Base-by-base conservation (phyloP, 179 eudicot genomes). In the Gypsophila paniculata region DNA sequence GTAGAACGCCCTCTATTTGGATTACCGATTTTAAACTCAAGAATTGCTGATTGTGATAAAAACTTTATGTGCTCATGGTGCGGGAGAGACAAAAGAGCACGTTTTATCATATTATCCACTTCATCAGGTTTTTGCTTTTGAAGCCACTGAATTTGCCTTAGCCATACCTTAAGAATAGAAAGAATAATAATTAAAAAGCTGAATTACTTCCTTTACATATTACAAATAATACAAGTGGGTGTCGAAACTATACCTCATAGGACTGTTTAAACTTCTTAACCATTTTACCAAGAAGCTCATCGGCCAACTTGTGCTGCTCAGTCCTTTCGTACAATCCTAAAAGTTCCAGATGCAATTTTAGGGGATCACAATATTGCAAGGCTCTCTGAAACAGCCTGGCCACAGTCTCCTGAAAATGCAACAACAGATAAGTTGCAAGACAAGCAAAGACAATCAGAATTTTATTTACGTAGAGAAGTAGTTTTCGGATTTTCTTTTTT, bases 281-380 rank as follows among this genome's bases (percentile, higher is more conserved):
- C 97, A 93, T 93, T 82, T 86, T 91, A 53, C 81, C 84, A 54
- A 93, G 93, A 71, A 91, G 90, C 61, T 89, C 90, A 34, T 85
- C 88, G 10, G 87, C 86, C 84, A 86, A 81, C 51, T 86, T 80
- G 66, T 84, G 87, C 75, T 89, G 96, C 70, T 89, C 89, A 6
- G 96, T 89, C 75, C 89, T 88, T 75, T 93, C 98, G 72, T 93
- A 93, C 81, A 91, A 73, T 62, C 89, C 93, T 61, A 93, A 61
- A 15, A 93, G 81, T 48, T 92, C 96, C 70, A 91, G 57, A 76
- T 93, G 88, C 75, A 91, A 83, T 76, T 88, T 93, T 64, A 91
- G 85, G 75, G 93, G 85, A 80, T 93, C 98, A 82, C 90, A 93
- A 61, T 74, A 84, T 84, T 91, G 97, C 87, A 91, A 76, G 61